These are phyloP conservation scores for Neolentinus lepideus DNA, from an alignment of 1,284 basidiomycete species.

Conservation along the genomic window DNA sequence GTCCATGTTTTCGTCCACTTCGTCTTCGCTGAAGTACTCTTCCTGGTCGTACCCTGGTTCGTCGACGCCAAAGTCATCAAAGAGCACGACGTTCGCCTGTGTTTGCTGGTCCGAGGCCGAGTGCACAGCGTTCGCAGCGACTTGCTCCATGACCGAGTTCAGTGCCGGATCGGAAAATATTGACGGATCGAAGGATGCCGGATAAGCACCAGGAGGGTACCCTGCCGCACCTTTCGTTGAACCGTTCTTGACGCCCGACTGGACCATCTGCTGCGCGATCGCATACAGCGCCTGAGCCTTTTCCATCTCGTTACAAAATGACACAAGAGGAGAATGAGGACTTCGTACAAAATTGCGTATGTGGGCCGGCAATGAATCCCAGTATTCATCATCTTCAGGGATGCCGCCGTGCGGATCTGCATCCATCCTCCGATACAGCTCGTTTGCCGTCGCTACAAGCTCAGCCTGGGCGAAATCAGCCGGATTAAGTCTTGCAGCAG, in stretches of 20 bases:
- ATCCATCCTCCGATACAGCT: conserved; percentile 51
- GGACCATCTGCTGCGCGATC: conserved; percentile 62
- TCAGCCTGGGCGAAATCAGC: conserved; percentile 40
- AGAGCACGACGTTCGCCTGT: conserved; percentile 31
- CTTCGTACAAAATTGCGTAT: conserved; percentile 44
- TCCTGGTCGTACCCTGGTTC: conserved; percentile 34
- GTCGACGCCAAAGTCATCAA: conserved; percentile 38
- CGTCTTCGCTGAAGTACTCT: conserved; percentile 40
- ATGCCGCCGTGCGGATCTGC: conserved; percentile 28
- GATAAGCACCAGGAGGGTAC: conserved; percentile 23
- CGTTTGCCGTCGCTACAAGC: conserved; percentile 45
- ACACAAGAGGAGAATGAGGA: conserved; percentile 21
- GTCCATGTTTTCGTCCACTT: conserved; percentile 33
- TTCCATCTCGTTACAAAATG: conserved; percentile 22
- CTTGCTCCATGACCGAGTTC: conserved; percentile 43
- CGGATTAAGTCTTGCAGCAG: conserved; percentile 22
- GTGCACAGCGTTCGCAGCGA: conserved; percentile 33
- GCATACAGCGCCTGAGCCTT: conserved; percentile 58
- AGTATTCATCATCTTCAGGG: conserved; percentile 39
- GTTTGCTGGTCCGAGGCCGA: conserved; percentile 23
- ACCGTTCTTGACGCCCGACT: conserved; percentile 33
- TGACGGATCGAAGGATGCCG: conserved; percentile 39
- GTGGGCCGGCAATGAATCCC: conserved; percentile 44
- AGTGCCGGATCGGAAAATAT: conserved; percentile 51
- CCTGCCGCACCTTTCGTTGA: conserved; percentile 24